phyloP scores from a whole-genome alignment of 768 basidiomycete genomes.

The Phlegmacium glaucopus region DNA sequence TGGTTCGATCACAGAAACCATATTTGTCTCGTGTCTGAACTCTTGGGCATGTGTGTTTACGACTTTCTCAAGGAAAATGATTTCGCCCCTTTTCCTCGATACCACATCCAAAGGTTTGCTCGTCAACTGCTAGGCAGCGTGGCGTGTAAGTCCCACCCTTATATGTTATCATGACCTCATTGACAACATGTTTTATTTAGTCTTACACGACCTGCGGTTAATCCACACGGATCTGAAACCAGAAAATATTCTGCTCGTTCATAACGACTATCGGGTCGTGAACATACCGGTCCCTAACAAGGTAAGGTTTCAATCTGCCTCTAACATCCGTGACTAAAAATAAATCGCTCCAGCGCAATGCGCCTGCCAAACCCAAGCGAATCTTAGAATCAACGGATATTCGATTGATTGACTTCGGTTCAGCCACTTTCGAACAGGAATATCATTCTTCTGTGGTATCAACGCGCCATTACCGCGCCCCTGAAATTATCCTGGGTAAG shows the following conservation, averaged over 20 bases:
- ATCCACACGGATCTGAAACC: slow-evolving; percentile 99
- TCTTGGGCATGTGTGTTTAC: slow-evolving; percentile 96
- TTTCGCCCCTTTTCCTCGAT: slow-evolving; percentile 93
- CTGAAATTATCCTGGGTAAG: slow-evolving; percentile 96
- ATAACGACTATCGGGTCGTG: slow-evolving; percentile 68
- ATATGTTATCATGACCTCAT: slow-evolving; percentile 5
- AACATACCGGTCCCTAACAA: slow-evolving; percentile 63
- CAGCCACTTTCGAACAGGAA: slow-evolving; percentile 96
- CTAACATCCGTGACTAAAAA: slow-evolving; percentile 9
- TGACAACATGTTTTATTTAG: slow-evolving; percentile 39
- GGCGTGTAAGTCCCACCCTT: slow-evolving; percentile 64
- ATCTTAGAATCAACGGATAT: slow-evolving; percentile 88
- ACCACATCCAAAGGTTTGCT: slow-evolving; percentile 96
- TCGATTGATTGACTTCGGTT: slow-evolving; percentile 96
- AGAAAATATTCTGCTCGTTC: slow-evolving; percentile 94
- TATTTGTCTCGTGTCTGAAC: slow-evolving; percentile 94
- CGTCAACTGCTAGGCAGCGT: slow-evolving; percentile 89
- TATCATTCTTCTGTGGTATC: slow-evolving; percentile 98
- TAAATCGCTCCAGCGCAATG: slow-evolving; percentile 47
- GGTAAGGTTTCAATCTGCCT: slow-evolving; percentile 33
- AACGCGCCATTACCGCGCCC: slow-evolving; percentile 97
- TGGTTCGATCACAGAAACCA: slow-evolving; percentile 98
- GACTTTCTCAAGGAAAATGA: slow-evolving; percentile 99
- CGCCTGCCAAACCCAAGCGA: slow-evolving; percentile 65
- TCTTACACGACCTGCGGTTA: slow-evolving; percentile 85